Conservation (phyloP, 176 grass and related monocot genomes). For the Carex littledalei region DNA sequence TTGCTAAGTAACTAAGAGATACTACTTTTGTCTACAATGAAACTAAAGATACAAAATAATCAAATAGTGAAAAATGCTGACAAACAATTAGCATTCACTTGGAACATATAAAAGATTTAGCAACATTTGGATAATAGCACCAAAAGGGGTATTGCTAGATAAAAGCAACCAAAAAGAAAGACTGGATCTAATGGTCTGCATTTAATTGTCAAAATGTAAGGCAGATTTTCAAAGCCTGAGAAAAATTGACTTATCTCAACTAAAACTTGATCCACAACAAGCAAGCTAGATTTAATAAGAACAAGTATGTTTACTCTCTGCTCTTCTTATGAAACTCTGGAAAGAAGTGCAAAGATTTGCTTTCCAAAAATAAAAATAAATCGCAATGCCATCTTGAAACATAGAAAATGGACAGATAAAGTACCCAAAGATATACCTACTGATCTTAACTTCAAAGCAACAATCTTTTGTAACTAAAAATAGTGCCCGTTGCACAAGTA, state of each 20-base stretch:
- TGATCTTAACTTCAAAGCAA: background rate
- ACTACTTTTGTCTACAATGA: background rate
- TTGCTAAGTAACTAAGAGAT: background rate
- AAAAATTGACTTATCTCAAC: background rate
- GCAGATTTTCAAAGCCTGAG: background rate
- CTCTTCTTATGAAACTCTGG: background rate
- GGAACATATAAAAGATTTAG: background rate
- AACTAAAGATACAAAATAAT: conserved; percentile 7
- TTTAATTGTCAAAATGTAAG: background rate
- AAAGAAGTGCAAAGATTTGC: background rate
- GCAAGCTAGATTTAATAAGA: background rate
- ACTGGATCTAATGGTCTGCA: conserved; percentile 10
- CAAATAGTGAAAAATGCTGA: background rate
- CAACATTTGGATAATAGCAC: background rate
- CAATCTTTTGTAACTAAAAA: background rate
- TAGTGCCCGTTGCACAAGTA: background rate
- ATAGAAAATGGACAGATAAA: too few relatives aligned
- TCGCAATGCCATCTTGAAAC: too few relatives aligned
- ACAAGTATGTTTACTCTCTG: background rate
- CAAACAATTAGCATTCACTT: background rate
- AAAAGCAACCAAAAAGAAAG: background rate
- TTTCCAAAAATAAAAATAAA: background rate
- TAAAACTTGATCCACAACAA: background rate
- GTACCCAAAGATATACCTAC: background rate
- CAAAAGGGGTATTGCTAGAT: background rate